These are phyloP conservation scores for Ballota nigra DNA, from an alignment of 257 asterid species.

Conservation along the genomic window DNA sequence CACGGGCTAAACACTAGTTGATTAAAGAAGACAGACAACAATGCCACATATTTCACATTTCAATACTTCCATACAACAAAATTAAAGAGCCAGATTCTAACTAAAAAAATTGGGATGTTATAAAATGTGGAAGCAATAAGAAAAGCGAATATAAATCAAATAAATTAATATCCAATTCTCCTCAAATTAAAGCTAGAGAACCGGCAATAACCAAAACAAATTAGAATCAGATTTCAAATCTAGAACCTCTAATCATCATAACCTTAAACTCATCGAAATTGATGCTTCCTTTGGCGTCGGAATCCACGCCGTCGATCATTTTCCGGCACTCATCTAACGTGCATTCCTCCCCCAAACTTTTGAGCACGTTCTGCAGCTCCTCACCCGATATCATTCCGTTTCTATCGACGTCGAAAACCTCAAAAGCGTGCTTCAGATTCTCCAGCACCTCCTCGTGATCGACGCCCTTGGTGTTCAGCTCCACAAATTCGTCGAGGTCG, in stretches of 20 bases:
- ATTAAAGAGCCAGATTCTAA: no score
- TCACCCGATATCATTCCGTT: constrained; percentile 67
- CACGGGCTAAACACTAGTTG: no score
- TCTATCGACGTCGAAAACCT: constrained; percentile 69
- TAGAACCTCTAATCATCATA: constrained; percentile 69
- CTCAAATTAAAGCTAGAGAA: no score
- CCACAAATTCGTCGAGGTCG: constrained; percentile 69
- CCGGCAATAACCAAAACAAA: no score
- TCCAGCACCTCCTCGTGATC: constrained; percentile 59
- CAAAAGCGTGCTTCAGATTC: constrained; percentile 65
- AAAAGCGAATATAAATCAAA: no score
- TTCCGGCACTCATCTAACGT: constrained; percentile 66
- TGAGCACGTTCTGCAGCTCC: constrained; percentile 68
- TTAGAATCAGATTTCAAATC: no score
- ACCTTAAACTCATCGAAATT: constrained; percentile 80
- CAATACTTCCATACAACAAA: no score
- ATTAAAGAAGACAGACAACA: no score
- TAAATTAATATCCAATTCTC: no score
- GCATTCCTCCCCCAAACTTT: constrained; percentile 77
- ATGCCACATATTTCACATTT: no score
- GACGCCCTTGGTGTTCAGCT: constrained; percentile 60
- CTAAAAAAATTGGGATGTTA: no score
- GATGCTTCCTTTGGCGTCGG: constrained; percentile 73
- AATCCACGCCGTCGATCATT: constrained; percentile 80
- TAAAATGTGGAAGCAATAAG: no score